These are phyloP conservation scores for Sisymbrium irio DNA, from an alignment of 345 rosid genomes.

Conservation along the genomic window DNA sequence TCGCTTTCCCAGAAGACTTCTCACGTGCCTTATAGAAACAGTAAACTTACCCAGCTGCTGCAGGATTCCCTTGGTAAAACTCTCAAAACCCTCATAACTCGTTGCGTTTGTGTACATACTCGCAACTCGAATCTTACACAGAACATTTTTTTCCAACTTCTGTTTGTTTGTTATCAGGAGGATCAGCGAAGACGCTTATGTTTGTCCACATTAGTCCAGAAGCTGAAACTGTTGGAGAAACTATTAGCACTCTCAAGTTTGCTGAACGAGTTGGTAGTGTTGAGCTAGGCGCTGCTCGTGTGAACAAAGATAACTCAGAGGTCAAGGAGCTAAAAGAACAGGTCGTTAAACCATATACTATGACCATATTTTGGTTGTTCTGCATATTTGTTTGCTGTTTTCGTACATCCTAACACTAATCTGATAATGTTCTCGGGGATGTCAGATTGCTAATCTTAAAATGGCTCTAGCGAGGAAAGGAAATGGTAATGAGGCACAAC, in stretches of 20 bases:
- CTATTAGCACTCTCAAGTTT: slow-evolving; percentile 88
- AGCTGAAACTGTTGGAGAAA: slow-evolving; percentile 76
- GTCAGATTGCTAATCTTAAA: slow-evolving; percentile 73
- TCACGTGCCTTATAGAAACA: slow-evolving; percentile 91
- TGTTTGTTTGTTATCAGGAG: slow-evolving; percentile 53
- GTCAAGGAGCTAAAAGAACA: slow-evolving; percentile 91
- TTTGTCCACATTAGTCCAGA: slow-evolving; percentile 94
- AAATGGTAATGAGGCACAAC: slow-evolving; percentile 40
- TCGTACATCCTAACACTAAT: background rate
- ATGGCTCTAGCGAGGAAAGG: slow-evolving; percentile 68
- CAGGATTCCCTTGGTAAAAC: slow-evolving; percentile 90
- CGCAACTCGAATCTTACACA: background rate
- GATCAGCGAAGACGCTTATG: slow-evolving; percentile 98
- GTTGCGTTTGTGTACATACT: background rate
- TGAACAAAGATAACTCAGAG: slow-evolving; percentile 71
- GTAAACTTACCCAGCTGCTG: slow-evolving; percentile 92
- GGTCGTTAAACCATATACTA: slow-evolving; percentile 36
- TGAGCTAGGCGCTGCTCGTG: slow-evolving; percentile 96
- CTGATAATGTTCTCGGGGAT: background rate
- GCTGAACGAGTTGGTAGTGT: slow-evolving; percentile 93
- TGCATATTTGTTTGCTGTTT: background rate
- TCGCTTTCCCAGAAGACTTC: slow-evolving; percentile 82
- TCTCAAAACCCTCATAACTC: slow-evolving; percentile 16
- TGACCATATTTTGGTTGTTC: background rate
- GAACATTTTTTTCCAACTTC: background rate